Conservation (phyloP, 495 filamentous ascomycete genomes). For the Trypethelium eluteriae region DNA sequence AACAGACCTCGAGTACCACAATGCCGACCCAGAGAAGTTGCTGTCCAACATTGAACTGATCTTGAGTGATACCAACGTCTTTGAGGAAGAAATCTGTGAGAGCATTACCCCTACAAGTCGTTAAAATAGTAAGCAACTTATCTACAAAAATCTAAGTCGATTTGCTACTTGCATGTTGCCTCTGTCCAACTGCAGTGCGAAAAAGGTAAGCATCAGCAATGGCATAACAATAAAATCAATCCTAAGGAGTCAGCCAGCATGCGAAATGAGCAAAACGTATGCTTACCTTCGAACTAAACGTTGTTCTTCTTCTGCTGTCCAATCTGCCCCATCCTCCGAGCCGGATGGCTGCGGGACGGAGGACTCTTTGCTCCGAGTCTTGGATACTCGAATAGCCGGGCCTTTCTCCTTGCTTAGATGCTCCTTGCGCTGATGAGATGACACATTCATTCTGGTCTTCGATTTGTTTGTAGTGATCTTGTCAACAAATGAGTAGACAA, state of each 20-base stretch:
- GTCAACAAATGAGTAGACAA: too few species aligned
- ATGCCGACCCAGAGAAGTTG: constrained; percentile 51
- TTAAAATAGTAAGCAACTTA: neutral
- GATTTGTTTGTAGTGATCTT: too few species aligned
- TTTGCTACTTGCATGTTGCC: constrained; percentile 16
- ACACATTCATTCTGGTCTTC: too few species aligned
- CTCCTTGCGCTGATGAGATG: too few species aligned
- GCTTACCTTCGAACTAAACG: constrained; percentile 16
- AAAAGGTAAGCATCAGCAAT: constrained; percentile 19
- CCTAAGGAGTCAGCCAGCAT: neutral
- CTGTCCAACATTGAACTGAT: constrained; percentile 52
- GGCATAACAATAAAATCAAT: constrained; percentile 21
- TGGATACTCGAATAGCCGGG: neutral
- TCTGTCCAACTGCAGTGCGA: constrained; percentile 19
- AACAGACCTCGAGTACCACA: constrained; percentile 47
- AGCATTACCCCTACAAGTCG: constrained; percentile 15
- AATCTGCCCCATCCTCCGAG: neutral
- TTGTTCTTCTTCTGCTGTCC: constrained; percentile 21
- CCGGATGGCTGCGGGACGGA: neutral
- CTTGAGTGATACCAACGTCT: constrained; percentile 48
- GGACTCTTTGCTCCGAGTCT: neutral
- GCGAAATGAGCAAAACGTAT: neutral
- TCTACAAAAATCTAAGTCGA: neutral
- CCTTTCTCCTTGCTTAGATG: neutral
- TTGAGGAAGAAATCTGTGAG: constrained; percentile 21